Evolutionary conservation across 2,329 filamentous ascomycete genomes (phyloP).

Genomic region (Colletotrichum melonis): DNA sequence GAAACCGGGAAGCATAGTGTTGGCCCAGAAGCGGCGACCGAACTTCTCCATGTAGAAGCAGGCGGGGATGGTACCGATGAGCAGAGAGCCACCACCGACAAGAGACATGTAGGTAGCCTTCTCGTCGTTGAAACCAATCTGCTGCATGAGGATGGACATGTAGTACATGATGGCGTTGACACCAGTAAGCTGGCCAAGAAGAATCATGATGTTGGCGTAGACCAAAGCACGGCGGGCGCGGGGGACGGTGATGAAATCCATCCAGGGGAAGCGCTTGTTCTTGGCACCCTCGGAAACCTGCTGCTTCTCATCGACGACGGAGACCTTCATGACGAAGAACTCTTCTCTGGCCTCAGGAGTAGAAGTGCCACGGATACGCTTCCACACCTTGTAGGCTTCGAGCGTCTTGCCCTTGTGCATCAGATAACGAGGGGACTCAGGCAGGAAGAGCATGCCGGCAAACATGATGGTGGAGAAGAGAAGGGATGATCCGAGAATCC

Average conservation of each 20-base stretch:
- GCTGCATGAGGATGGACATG: constrained; percentile 74
- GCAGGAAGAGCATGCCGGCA: constrained; percentile 76
- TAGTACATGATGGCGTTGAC: constrained; percentile 80
- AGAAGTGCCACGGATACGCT: constrained; percentile 73
- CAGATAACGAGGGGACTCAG: constrained; percentile 75
- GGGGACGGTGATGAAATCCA: constrained; percentile 79
- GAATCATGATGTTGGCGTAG: constrained; percentile 77
- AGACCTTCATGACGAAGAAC: constrained; percentile 78
- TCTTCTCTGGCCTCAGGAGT: constrained; percentile 71
- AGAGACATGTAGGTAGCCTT: constrained; percentile 80
- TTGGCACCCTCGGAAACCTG: constrained; percentile 60
- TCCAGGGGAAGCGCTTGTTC: constrained; percentile 72
- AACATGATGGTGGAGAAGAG: constrained; percentile 64
- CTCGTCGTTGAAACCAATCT: constrained; percentile 73
- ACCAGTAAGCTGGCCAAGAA: constrained; percentile 77
- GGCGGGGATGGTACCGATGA: constrained; percentile 75
- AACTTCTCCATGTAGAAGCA: constrained; percentile 79
- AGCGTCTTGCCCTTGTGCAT: constrained; percentile 70
- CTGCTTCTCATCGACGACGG: constrained; percentile 67
- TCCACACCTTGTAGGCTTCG: constrained; percentile 72
- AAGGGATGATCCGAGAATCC: constrained; percentile 78
- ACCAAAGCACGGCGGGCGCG: constrained; percentile 74
- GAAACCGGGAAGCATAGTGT: constrained; percentile 77
- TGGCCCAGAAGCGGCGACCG: constrained; percentile 80
- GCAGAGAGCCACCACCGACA: constrained; percentile 74